Evolutionary conservation across 257 asterid genomes (phyloP).

Genomic region (Ilex asprella): DNA sequence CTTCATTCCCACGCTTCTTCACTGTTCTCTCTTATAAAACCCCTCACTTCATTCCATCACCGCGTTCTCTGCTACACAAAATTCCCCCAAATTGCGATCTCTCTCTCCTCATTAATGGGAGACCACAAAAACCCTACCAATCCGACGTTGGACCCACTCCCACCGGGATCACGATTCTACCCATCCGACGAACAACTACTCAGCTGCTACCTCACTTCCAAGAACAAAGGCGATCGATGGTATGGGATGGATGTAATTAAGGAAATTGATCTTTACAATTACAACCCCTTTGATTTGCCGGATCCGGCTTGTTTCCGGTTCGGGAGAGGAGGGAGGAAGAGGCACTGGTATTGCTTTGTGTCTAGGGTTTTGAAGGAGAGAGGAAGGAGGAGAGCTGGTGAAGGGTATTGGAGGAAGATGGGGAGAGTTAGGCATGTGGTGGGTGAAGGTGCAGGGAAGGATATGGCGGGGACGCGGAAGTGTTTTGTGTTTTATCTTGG

Average conservation of each 20-base stretch:
- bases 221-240: slow-evolving; percentile 14
- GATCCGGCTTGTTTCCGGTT: slow-evolving; percentile 23
- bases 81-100: neutral
- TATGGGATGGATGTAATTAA: slow-evolving; percentile 20
- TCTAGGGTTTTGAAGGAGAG: slow-evolving; percentile 19
- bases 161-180: slow-evolving; percentile 31
- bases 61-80: no score
- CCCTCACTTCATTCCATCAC: neutral
- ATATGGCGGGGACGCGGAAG: slow-evolving; percentile 29
- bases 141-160: slow-evolving; percentile 15
- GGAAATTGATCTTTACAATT: slow-evolving; percentile 33
- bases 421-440: slow-evolving; percentile 26
- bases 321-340: slow-evolving; percentile 27
- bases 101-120: slow-evolving; percentile 20
- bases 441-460: slow-evolving; percentile 22
- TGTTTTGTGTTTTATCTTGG: slow-evolving; percentile 31
- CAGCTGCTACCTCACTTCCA: slow-evolving; percentile 27
- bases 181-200: slow-evolving; percentile 37
- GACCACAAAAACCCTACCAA: neutral
- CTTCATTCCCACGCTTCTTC: neutral
- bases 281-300: slow-evolving; percentile 28
- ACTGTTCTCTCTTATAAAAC: slow-evolving; percentile 6
- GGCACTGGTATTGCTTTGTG: slow-evolving; percentile 38
- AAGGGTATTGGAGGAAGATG: slow-evolving; percentile 33
- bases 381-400: slow-evolving; percentile 19